These are phyloP conservation scores for Quercus ilex DNA, from an alignment of 306 rosid genomes.

Conservation along the genomic window DNA sequence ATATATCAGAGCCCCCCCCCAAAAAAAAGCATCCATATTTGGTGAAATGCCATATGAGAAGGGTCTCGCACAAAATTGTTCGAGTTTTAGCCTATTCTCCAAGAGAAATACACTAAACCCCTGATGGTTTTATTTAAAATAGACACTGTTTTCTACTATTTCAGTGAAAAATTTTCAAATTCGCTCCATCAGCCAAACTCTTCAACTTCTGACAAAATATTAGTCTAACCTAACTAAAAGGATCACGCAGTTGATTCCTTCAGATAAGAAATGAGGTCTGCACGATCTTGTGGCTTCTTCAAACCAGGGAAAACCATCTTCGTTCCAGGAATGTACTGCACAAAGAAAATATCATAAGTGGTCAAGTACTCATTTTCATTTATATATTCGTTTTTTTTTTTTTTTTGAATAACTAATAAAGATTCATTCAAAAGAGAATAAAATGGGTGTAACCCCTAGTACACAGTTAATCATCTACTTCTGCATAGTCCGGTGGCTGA, in stretches of 20 bases:
- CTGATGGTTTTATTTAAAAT: not conserved
- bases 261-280: constrained; percentile 17
- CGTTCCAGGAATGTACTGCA: constrained; percentile 31
- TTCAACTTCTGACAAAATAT: not conserved
- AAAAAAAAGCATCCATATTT: not conserved
- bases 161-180: not conserved
- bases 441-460: too few relatives aligned
- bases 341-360: not conserved
- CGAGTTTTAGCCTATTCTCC: not conserved
- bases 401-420: not conserved
- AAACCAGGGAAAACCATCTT: constrained; percentile 29
- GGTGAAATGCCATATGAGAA: not conserved
- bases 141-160: not conserved
- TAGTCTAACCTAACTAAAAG: not conserved
- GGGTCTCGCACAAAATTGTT: not conserved
- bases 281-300: constrained; percentile 24
- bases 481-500: too few relatives aligned
- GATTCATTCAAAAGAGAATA: not conserved
- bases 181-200: not conserved
- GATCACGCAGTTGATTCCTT: constrained; percentile 6
- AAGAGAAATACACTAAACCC: not conserved
- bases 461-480: too few relatives aligned
- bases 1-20: not conserved
- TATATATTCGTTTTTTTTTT: not conserved
- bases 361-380: not conserved